Conservation (phyloP, 2,329 filamentous ascomycete genomes). For the Talaromyces sp. region DNA sequence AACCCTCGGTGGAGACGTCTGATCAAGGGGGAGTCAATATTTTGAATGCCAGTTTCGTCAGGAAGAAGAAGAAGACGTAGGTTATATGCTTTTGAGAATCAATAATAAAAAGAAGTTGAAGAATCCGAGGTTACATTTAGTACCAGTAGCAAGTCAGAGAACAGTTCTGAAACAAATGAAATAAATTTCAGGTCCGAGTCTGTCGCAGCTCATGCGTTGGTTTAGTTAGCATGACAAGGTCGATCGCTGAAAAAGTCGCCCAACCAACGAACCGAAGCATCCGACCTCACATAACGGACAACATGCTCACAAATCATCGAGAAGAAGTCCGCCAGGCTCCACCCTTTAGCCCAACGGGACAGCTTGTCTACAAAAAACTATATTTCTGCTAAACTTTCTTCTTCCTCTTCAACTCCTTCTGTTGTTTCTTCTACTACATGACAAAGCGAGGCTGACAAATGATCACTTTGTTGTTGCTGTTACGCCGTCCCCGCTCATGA, state of each 20-base stretch:
- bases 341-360: neutral
- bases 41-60: conserved; percentile 33
- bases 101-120: neutral
- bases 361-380: neutral
- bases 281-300: neutral
- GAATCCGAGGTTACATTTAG: neutral
- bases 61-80: conserved; percentile 40
- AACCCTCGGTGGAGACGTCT: conserved; percentile 8
- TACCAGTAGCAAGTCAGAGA: too few relatives aligned
- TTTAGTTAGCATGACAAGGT: too few relatives aligned
- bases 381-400: too few relatives aligned
- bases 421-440: neutral
- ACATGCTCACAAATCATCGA: too few relatives aligned
- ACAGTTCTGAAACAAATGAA: too few relatives aligned
- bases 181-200: too few relatives aligned
- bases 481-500: conserved; percentile 16
- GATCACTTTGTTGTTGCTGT: neutral
- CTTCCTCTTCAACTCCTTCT: neutral
- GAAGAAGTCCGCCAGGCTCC: neutral
- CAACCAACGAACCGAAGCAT: neutral
- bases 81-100: neutral
- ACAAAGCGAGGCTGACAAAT: neutral
- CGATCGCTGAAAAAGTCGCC: neutral
- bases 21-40: conserved; percentile 29
- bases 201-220: neutral